These are phyloP conservation scores for Penicillium salamii DNA, from an alignment of 495 filamentous ascomycete genomes.

Conservation along the genomic window DNA sequence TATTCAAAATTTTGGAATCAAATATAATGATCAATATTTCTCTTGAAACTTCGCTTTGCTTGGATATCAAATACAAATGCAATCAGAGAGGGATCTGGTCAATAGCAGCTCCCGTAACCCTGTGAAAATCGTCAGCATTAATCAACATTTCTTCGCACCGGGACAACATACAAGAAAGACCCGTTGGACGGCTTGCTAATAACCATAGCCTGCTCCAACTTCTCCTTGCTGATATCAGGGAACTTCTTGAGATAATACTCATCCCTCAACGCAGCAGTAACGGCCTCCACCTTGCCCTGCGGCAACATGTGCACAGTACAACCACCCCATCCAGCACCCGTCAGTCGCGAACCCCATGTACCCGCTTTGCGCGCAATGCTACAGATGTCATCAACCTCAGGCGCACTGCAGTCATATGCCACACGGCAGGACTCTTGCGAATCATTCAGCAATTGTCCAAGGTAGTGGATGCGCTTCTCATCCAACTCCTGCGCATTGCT, in stretches of 20 bases:
- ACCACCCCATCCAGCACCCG: constrained; percentile 95
- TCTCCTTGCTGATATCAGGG: constrained; percentile 66
- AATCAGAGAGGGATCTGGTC: constrained; percentile 32
- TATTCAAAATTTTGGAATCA: background rate
- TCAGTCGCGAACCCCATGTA: constrained; percentile 80
- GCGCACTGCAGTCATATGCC: constrained; percentile 84
- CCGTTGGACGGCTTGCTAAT: constrained; percentile 73
- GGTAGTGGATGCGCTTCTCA: constrained; percentile 58
- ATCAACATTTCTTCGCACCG: background rate
- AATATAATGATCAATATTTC: background rate
- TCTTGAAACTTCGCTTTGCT: too few relatives aligned
- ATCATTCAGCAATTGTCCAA: constrained; percentile 85
- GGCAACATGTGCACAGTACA: constrained; percentile 93
- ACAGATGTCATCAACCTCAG: constrained; percentile 86
- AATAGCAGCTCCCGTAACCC: constrained; percentile 44
- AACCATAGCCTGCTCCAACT: constrained; percentile 76
- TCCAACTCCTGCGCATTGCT: constrained; percentile 49
- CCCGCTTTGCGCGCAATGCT: constrained; percentile 72
- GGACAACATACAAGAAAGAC: constrained; percentile 42
- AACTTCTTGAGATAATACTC: constrained; percentile 79
- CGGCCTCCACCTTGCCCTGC: constrained; percentile 75
- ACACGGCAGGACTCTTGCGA: constrained; percentile 84
- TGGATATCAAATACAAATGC: too few relatives aligned
- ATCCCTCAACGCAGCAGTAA: constrained; percentile 71
- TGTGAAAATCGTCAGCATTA: constrained; percentile 14